Percentiles rank a stretch among this genome's conserved stretches.
These are phyloP conservation scores for Backusella macrospora DNA, from an alignment of 192 early-diverging fungal species.

Conservation along the genomic window DNA sequence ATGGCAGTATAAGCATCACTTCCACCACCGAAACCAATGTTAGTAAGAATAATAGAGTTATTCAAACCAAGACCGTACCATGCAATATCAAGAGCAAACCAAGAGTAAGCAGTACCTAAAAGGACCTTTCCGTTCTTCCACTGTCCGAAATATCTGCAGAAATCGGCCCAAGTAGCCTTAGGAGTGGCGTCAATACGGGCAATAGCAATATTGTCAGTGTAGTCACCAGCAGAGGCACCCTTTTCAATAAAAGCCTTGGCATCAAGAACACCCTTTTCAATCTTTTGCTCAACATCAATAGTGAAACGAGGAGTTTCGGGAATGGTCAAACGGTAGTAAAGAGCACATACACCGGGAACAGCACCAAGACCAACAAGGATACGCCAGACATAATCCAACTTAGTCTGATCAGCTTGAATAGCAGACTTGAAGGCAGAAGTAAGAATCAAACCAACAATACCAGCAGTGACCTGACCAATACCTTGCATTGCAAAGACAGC, in stretches of 20 bases:
- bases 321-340: slow-evolving; percentile 93
- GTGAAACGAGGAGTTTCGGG: slow-evolving; percentile 92
- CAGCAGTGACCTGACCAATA: slow-evolving; percentile 83
- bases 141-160: slow-evolving; percentile 69
- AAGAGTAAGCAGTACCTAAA: slow-evolving; percentile 71
- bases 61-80: slow-evolving; percentile 87
- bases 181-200: slow-evolving; percentile 33
- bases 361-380: slow-evolving; percentile 84
- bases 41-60: slow-evolving; percentile 70
- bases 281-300: slow-evolving; percentile 71
- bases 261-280: slow-evolving; percentile 63
- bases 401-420: slow-evolving; percentile 62
- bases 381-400: slow-evolving; percentile 92
- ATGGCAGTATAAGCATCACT: slow-evolving; percentile 59
- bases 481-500: slow-evolving; percentile 95
- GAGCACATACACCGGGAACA: slow-evolving; percentile 78
- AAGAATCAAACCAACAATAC: slow-evolving; percentile 74
- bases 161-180: slow-evolving; percentile 56
- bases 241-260: slow-evolving; percentile 46
- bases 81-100: slow-evolving; percentile 79
- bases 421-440: slow-evolving; percentile 70
- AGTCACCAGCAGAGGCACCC: slow-evolving; percentile 48
- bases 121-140: slow-evolving; percentile 85
- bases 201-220: slow-evolving; percentile 42
- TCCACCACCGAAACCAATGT: slow-evolving; percentile 66